Evolutionary conservation across 345 rosid species (phyloP), one percentile per base, ranked within the genome.

Genomic region (Passiflora organensis): DNA sequence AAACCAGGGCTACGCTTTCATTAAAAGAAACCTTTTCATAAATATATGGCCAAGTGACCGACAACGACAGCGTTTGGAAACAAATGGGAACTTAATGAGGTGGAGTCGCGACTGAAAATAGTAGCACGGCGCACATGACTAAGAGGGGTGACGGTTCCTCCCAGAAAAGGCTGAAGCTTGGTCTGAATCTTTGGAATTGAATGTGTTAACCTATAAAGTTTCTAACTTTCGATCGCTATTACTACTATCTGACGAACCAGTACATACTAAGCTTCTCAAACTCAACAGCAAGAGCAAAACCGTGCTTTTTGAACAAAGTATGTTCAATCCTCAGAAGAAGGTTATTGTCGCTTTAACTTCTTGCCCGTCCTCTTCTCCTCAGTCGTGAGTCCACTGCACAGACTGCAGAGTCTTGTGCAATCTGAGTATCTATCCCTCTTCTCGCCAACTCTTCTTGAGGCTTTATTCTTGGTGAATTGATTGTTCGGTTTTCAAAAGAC

Each of bases 361-460:
- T 53, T n/a, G 34, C 14, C 69, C 84, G 48, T 68, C 85, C 47
- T 70, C 82, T 32, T 50, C 84, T 47, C 58, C 89, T 63, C 56
- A 84, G 5, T 54, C 82, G 44, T 77, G 78, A 82, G 59, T 53
- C 75, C 62, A 53, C 73, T 51, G 59, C 67, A 8, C 72, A 76
- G 62, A 88, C 96, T 14, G 82, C 96, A 1, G 96, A 84, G 69
- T 82, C 87, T n/a, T 93, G 91, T 58, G 94, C 84, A 89, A 84
- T 60, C 58, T 65, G 59, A 96, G 95, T n/a, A 95, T 93, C 65
- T n/a, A n/a, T 76, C 82, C 32, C 82, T 84, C 32, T 89, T 93
- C 72, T 84, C 16, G 21, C 28, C 24, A 17, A 20, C 19, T 28
- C 34, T 48, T 10, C 1, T 12, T 46, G 3, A 1, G 24, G 18